A percentile compares a stretch with the other conserved stretches of the same genome.
Evolutionary conservation across 352 stramenopile species (phyloP).

Genomic region (Phytopythium mirpurense): DNA sequence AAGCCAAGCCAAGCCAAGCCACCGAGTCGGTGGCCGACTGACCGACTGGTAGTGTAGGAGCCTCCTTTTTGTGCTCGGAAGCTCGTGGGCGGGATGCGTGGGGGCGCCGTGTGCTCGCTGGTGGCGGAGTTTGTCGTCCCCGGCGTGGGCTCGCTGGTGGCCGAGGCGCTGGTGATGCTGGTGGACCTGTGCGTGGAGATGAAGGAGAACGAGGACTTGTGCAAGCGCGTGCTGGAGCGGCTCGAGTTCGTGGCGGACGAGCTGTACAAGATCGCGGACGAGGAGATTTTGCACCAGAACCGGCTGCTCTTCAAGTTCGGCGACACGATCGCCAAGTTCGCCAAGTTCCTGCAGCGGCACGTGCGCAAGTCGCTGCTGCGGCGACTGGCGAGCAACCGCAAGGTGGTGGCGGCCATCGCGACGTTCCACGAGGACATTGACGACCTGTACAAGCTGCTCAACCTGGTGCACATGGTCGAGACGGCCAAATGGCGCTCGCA

Average conservation of each 20-base stretch:
- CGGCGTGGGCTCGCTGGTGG: conserved; percentile 25
- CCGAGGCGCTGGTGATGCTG: conserved; percentile 21
- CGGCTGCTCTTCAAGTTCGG: conserved; percentile 30
- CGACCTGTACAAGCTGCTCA: conserved; percentile 22
- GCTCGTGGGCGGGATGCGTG: conserved; percentile 7
- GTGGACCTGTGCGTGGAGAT: conserved; percentile 20
- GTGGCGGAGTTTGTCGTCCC: conserved; percentile 24
- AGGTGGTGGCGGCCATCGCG: conserved; percentile 15
- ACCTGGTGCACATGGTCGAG: conserved; percentile 17
- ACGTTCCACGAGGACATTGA: conserved; percentile 24
- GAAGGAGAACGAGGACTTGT: conserved; percentile 28
- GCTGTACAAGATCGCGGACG: conserved; percentile 31
- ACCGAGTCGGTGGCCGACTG: no score
- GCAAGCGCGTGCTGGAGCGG: conserved; percentile 17
- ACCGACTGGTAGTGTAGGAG: no score
- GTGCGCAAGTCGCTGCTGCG: conserved; percentile 14
- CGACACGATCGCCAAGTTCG: conserved; percentile 25
- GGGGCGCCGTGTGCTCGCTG: conserved; percentile 1
- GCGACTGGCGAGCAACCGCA: conserved; percentile 18
- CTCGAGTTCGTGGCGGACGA: conserved; percentile 28
- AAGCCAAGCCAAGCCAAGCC: conserved; percentile 1
- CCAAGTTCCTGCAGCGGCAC: conserved; percentile 17
- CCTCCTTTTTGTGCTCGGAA: no score
- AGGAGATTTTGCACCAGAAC: conserved; percentile 25
- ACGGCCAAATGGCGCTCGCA: conserved; percentile 20